Evolutionary conservation across 2,329 filamentous ascomycete genomes (phyloP), one percentile per base, ranked within the genome.

Genomic region (Aureobasidium subglaciale): DNA sequence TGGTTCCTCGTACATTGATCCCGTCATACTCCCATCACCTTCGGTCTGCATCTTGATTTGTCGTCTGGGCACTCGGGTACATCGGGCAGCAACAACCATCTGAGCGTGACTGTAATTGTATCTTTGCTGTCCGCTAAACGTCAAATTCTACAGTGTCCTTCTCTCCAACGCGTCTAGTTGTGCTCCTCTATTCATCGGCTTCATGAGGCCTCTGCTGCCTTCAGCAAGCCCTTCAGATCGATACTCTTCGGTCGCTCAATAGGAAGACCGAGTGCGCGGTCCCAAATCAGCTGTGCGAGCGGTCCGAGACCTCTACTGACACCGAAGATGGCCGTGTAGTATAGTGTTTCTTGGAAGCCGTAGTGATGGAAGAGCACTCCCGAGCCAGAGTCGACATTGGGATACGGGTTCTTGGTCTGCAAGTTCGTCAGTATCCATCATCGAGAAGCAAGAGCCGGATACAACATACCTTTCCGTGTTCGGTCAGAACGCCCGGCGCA

Each of bases 231-330:
- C 71, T 88, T 80, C 56, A 99, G 78, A 74, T 96, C 93, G 70
- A 97, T 95, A 73, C 89, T 95, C 87, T 99, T 99, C 48, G 93
- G 93, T 60, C 92, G 81, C 83, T 99, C 93, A 67, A 99, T 99
- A 10, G 93, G 93, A 68, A 97, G 77, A 54, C 93, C 93, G 60
- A 99, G 75, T 15, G 91, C 91, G 48, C 93, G 83, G 71, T 97
- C 92, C 93, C 93, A 97, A 70, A 99, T 87, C 61, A 99, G 79
- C 73, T 99, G 93, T 40, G 90, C 90, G 46, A 99, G 79, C 20
- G 93, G 93, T 7, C 93, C 93, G 15, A 99, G 77, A 53, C 81
- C 81, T 69, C 83, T 77, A 69, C 79, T 83, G 86, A 86, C 83
- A 63, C 83, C 83, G 63, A 86, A 86, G 5, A 82, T 84, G 9